Percentiles rank a stretch among this genome's conserved stretches.
These are phyloP conservation scores for Anthracocystis setariae DNA, from an alignment of 1,284 basidiomycete species.

Conservation along the genomic window DNA sequence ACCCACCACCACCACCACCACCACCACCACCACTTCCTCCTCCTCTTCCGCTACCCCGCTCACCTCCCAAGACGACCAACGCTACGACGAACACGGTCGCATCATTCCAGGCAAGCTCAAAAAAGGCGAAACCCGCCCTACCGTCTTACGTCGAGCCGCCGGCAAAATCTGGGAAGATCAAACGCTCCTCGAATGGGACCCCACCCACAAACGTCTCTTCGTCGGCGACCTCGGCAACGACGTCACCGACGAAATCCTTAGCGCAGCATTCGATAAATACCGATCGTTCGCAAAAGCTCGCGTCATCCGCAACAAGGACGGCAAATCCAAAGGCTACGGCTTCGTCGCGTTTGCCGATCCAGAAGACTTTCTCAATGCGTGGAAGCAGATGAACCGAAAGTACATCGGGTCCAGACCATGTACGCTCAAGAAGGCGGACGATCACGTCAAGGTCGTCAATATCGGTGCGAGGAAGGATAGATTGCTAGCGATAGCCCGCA, in stretches of 20 bases:
- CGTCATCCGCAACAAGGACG: slow-evolving; percentile 84
- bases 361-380: slow-evolving; percentile 96
- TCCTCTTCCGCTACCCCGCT: too few species aligned
- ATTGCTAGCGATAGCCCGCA: slow-evolving; percentile 56
- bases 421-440: slow-evolving; percentile 63
- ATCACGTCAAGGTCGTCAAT: slow-evolving; percentile 54
- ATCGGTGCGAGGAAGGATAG: slow-evolving; percentile 66
- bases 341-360: slow-evolving; percentile 98
- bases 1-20: slow-evolving; percentile 12
- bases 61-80: slow-evolving; percentile 11
- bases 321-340: slow-evolving; percentile 89
- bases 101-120: slow-evolving; percentile 69
- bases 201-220: slow-evolving; percentile 97
- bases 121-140: slow-evolving; percentile 90
- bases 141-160: slow-evolving; percentile 91
- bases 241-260: slow-evolving; percentile 90
- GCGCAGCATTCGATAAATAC: slow-evolving; percentile 89
- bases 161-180: slow-evolving; percentile 99
- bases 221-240: slow-evolving; percentile 98
- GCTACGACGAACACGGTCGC: slow-evolving; percentile 36
- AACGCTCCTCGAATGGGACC: slow-evolving; percentile 96
- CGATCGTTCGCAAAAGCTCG: slow-evolving; percentile 91
- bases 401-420: slow-evolving; percentile 65
- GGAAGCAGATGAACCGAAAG: slow-evolving; percentile 99
- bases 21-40: too few species aligned